Percentiles rank a stretch among this genome's conserved stretches.
These are phyloP conservation scores for Apiotrichum siamense DNA, from an alignment of 1,284 basidiomycete genomes.

Conservation along the genomic window DNA sequence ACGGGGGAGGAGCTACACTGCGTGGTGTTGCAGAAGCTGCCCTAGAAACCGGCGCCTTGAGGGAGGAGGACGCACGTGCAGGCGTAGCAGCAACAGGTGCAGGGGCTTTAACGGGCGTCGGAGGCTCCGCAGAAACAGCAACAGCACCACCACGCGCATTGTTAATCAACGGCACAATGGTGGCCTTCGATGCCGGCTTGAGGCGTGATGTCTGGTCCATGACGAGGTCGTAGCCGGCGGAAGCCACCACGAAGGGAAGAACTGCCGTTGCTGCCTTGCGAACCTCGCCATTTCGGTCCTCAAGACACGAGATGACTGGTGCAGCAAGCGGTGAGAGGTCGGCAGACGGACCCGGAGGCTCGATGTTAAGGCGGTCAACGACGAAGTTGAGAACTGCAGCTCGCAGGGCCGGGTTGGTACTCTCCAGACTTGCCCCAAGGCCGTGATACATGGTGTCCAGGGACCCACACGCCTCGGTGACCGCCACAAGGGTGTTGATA, in stretches of 20 bases:
- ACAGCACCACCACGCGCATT: conserved; percentile 47
- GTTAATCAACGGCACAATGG: conserved; percentile 82
- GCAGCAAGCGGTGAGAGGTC: conserved; percentile 70
- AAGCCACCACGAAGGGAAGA: conserved; percentile 70
- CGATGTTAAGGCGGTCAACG: conserved; percentile 45
- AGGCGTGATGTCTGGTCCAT: conserved; percentile 77
- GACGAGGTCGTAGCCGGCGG: conserved; percentile 76
- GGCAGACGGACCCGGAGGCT: conserved; percentile 51
- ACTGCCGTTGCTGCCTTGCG: conserved; percentile 82
- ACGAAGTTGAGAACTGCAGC: conserved; percentile 81
- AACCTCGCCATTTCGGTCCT: conserved; percentile 87
- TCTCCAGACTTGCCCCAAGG: conserved; percentile 73
- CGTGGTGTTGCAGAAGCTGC: conserved; percentile 13
- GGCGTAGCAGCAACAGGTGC: conserved; percentile 16
- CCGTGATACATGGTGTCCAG: conserved; percentile 74
- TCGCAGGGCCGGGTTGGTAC: conserved; percentile 81
- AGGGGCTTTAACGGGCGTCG: conserved; percentile 6
- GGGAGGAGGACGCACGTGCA: conserved; percentile 19
- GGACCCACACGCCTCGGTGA: conserved; percentile 76
- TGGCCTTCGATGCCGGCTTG: conserved; percentile 84
- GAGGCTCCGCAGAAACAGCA: conserved; percentile 24
- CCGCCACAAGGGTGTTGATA: conserved; percentile 69
- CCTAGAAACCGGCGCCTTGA: conserved; percentile 17
- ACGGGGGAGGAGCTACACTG: not conserved
- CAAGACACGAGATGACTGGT: conserved; percentile 72